Evolutionary conservation across 352 stramenopile species (phyloP), one percentile per base, ranked within the genome.

Genomic region (Globisporangium abappressorium): DNA sequence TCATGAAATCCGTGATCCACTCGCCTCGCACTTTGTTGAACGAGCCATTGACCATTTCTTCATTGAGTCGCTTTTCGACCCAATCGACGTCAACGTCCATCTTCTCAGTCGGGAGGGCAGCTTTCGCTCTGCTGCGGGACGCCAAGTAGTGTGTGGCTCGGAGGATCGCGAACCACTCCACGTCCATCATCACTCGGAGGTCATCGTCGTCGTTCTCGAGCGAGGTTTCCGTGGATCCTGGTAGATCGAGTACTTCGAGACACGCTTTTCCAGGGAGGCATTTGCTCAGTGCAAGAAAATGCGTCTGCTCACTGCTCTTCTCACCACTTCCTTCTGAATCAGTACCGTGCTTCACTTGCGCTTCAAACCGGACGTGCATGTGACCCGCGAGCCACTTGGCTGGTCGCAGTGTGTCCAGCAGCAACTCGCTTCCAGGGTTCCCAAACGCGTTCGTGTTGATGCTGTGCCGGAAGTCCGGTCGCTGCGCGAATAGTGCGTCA

Each of bases 281-380:
- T 74, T 99, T 99, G 78, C 98, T 94, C 14, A 99, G 72, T 22
- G 89, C 93, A 20, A 99, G 72, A 74, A 99, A 99, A 7, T 81
- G 64, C 14, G 64, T 69, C 74, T 28, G 94, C 98, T 62, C 33
- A 7, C 24, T 67, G 12, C 1, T 9, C n/a, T 64, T 12, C 34
- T 38, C 30, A 0, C 8, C 12, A 55, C 22, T 24, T 43, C 12
- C 18, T 51, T 11, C 5, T 51, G 43, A 51, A 26, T 6, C 58
- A 41, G 15, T 22, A 38, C 9, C 24, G 70, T 98, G 93, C 28
- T 62, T 60, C 12, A 98, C 81, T 1, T 84, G 69, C 0, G 97
- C 96, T 53, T 91, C 65, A 68, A 98, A 99, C 63, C 97, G 97
- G 14, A 97, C 78, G 77, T 99, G 96, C 34, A 99, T 83, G 80